Conservation (phyloP, 306 rosid genomes). For the Malus fusca region DNA sequence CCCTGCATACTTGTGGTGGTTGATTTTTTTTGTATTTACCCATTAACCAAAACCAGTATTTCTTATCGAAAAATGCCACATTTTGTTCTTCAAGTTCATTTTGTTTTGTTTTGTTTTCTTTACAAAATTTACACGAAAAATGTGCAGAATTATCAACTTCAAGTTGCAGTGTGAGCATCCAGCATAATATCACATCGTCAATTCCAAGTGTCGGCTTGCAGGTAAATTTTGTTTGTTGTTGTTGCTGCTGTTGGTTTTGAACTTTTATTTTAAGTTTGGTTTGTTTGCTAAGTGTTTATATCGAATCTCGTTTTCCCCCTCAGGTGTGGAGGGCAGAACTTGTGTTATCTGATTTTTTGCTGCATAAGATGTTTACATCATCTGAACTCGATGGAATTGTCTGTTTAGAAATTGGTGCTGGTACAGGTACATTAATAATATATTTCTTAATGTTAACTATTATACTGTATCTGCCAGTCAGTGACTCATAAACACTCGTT, state of each 20-base stretch:
- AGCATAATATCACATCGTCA: slow-evolving; percentile 73
- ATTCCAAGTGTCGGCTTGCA: slow-evolving; percentile 86
- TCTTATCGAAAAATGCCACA: not conserved
- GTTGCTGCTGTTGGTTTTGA: not conserved
- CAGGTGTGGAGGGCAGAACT: slow-evolving; percentile 90
- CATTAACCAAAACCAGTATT: not conserved
- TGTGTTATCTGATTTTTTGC: slow-evolving; percentile 65
- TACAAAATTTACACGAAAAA: not conserved
- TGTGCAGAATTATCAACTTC: slow-evolving; percentile 24
- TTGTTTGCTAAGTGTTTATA: not conserved
- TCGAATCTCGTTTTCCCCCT: not conserved
- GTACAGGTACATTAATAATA: slow-evolving; percentile 50
- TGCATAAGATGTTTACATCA: slow-evolving; percentile 53
- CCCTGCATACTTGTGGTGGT: not conserved
- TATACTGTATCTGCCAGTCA: not conserved
- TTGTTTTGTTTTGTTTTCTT: not conserved
- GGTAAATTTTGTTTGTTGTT: slow-evolving; percentile 31
- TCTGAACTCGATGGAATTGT: slow-evolving; percentile 51
- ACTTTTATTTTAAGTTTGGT: not conserved
- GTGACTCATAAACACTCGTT: not conserved
- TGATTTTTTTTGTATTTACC: not conserved
- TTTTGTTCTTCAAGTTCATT: not conserved
- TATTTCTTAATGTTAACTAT: not conserved
- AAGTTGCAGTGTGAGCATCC: slow-evolving; percentile 34
- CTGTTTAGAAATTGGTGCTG: slow-evolving; percentile 83